phyloP scores from a whole-genome alignment of 768 basidiomycete genomes.

The Holtermanniella nyarrowii region DNA sequence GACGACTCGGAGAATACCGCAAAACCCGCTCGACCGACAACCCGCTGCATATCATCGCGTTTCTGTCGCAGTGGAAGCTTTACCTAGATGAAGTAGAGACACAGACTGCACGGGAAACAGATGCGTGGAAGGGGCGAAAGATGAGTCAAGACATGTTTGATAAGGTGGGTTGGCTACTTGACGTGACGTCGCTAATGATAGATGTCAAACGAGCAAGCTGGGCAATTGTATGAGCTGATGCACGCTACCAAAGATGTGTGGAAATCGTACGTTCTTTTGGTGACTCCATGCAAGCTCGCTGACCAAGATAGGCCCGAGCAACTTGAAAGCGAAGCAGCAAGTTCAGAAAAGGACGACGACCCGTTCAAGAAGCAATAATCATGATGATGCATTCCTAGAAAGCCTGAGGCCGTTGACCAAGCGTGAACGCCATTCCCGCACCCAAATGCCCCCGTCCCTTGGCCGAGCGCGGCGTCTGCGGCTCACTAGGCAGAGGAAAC shows the following conservation, averaged over 20 bases:
- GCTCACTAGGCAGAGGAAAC: slow-evolving; percentile 3
- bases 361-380: neutral
- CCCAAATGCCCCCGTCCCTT: neutral
- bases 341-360: slow-evolving; percentile 1
- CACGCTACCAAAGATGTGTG: slow-evolving; percentile 78
- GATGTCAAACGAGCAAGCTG: slow-evolving; percentile 72
- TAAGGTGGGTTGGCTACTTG: too few species aligned
- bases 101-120: slow-evolving; percentile 42
- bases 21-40: slow-evolving; percentile 69
- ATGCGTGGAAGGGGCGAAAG: slow-evolving; percentile 29
- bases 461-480: neutral
- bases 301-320: slow-evolving; percentile 12
- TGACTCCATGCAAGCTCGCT: neutral
- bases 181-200: too few species aligned
- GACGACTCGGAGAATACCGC: slow-evolving; percentile 59
- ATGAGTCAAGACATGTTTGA: slow-evolving; percentile 39
- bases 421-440: neutral
- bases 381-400: neutral
- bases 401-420: neutral
- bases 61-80: slow-evolving; percentile 87
- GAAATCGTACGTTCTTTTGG: slow-evolving; percentile 49
- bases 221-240: slow-evolving; percentile 91
- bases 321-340: slow-evolving; percentile 12
- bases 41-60: slow-evolving; percentile 84
- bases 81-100: slow-evolving; percentile 59